Evolutionary conservation across 768 basidiomycete species (phyloP).

Genomic region (Lactarius evosmus): DNA sequence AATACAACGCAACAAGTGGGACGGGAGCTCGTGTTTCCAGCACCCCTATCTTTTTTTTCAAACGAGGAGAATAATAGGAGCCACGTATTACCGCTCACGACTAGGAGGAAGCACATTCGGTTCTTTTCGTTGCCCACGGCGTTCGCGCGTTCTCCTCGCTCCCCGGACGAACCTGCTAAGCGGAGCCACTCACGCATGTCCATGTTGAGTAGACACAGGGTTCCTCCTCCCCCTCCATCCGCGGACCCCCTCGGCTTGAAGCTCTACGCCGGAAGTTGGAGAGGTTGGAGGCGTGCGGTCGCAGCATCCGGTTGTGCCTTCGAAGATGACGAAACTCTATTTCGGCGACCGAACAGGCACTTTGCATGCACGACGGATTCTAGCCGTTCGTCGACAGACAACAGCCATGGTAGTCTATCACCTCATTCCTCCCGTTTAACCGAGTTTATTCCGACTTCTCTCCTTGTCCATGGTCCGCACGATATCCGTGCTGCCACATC

Average conservation of each 20-base stretch:
- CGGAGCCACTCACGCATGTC: constrained; percentile 32
- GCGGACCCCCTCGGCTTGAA: constrained; percentile 45
- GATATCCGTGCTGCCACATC: constrained; percentile 60
- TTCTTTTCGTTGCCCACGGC: constrained; percentile 1
- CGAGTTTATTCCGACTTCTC: constrained; percentile 30
- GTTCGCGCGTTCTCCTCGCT: background rate
- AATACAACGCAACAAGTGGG: constrained; percentile 31
- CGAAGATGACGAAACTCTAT: constrained; percentile 2
- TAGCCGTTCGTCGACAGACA: constrained; percentile 21
- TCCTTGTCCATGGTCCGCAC: constrained; percentile 43
- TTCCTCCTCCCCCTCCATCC: constrained; percentile 45
- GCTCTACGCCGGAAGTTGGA: constrained; percentile 51
- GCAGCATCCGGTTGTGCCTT: constrained; percentile 5
- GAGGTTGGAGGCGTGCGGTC: constrained; percentile 33
- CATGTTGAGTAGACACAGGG: constrained; percentile 39
- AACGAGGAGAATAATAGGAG: constrained; percentile 6
- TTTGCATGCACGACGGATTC: constrained; percentile 15
- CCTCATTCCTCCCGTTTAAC: constrained; percentile 26
- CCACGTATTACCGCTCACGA: background rate
- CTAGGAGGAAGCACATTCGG: constrained; percentile 3
- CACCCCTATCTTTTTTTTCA: constrained; percentile 56
- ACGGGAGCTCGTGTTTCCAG: constrained; percentile 69
- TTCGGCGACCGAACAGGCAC: constrained; percentile 9
- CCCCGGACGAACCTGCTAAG: constrained; percentile 17
- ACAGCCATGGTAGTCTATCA: constrained; percentile 28